Evolutionary conservation across 1,284 basidiomycete genomes (phyloP).

Genomic region (Rugosomyces carneus): DNA sequence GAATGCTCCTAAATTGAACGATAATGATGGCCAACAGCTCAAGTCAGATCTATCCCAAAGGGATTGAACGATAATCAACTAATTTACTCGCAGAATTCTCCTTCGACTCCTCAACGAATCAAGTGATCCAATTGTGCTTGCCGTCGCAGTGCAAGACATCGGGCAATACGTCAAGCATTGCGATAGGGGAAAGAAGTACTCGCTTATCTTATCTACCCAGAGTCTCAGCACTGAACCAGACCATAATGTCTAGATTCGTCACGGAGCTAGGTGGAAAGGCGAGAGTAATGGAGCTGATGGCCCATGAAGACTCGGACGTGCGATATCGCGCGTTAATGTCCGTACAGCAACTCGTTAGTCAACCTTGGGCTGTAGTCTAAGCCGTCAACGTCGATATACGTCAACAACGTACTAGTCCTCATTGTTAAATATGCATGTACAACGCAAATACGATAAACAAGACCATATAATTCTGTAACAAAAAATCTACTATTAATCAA

Average conservation of each 20-base stretch:
- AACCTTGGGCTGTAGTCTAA: conserved; percentile 58
- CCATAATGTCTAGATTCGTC: conserved; percentile 49
- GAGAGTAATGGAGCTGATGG: conserved; percentile 93
- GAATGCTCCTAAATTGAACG: conserved; percentile 82
- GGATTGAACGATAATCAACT: background rate
- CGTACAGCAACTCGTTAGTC: conserved; percentile 77
- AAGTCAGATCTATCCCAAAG: conserved; percentile 43
- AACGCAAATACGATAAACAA: background rate
- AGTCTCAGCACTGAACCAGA: background rate
- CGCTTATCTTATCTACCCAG: background rate
- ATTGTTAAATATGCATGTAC: no score
- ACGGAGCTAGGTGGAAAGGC: conserved; percentile 85
- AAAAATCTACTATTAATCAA: no score
- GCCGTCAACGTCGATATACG: background rate
- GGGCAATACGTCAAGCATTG: conserved; percentile 91
- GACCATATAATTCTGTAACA: background rate
- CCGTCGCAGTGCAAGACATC: conserved; percentile 89
- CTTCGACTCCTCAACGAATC: conserved; percentile 71
- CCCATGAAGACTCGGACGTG: conserved; percentile 82
- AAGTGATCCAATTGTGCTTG: conserved; percentile 69
- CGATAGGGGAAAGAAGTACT: conserved; percentile 84
- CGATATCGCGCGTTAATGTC: conserved; percentile 87
- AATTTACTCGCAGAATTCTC: conserved; percentile 46
- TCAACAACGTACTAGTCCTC: background rate
- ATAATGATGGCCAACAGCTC: conserved; percentile 74